Base-by-base conservation (phyloP, 257 asterid species). In the Ligustrum vulgare region DNA sequence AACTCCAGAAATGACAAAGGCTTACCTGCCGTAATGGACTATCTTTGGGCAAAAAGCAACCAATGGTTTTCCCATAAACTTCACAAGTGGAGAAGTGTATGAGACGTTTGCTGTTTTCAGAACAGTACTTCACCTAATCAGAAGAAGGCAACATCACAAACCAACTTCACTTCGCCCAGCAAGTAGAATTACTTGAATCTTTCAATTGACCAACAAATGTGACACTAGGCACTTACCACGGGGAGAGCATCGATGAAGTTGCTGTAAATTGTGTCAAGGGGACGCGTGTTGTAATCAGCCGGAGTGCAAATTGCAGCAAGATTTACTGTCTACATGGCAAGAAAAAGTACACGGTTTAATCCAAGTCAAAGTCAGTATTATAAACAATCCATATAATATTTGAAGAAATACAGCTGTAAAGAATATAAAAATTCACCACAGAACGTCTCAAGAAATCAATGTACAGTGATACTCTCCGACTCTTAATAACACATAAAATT, bases 81-180 rank as follows among this genome's bases (percentile, higher is more conserved):
- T 94, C 98, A 82, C 98, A 94, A 56, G 98, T 94, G 71, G 98
- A 94, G 81, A 94, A 94, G 85, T 94, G 98, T 72, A 94, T 92
- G 65, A 94, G 97, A 62, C 98, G 93, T 89, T 92, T 94, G 76
- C 76, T 78, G 80, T 94, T 90, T 71, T 94, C 98, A 1, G 98
- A 94, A 79, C 98, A 92, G 91, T 94, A 94, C 83, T 92, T 94
- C 45, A 94, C 97, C 98, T 94, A 78, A 85, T 35, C 62, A 76
- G 77, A 41, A 79, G 76, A 43, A 71, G 56, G 23, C 49, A 41
- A 41, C 49, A 41, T 41, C 12, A 41, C 5, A 41, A 41, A 41
- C 5, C 16, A 41, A 41, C 13, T 41, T 41, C 49, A 41, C 49
- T 41, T 10, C 49, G 49, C 16, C 16, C 5, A 41, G 13, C 49